phyloP scores from a whole-genome alignment of 371 early-diverging fungal genomes.

The Rhizopus sp. region DNA sequence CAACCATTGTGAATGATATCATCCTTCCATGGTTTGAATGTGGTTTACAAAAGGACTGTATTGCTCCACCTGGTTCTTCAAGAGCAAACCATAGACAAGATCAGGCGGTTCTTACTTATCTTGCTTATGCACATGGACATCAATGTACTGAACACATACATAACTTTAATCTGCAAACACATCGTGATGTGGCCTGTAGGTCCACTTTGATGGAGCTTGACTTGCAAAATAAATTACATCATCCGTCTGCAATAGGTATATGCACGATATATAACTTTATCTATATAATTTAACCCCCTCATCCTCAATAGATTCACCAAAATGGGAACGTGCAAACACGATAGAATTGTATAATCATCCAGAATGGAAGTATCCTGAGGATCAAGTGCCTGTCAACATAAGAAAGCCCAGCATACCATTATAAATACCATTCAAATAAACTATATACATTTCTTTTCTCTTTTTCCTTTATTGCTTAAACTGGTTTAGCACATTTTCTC shows the following conservation, averaged over 20 bases:
- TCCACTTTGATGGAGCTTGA: conserved; percentile 32
- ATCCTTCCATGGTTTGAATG: conserved; percentile 62
- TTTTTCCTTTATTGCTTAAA: not conserved
- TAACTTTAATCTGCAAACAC: conserved; percentile 38
- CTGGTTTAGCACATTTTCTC: conserved; percentile 94
- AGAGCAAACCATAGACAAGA: conserved; percentile 68
- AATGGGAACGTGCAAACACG: conserved; percentile 43
- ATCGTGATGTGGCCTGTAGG: conserved; percentile 40
- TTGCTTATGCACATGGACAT: conserved; percentile 48
- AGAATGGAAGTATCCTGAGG: conserved; percentile 51
- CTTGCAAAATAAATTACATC: conserved; percentile 29
- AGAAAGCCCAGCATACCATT: conserved; percentile 8
- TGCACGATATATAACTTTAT: conserved; percentile 2
- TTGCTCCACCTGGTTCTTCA: conserved; percentile 65
- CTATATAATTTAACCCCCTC: not conserved
- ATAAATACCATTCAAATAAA: not conserved
- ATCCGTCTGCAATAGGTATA: conserved; percentile 44
- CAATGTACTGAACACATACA: conserved; percentile 31
- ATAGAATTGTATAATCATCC: conserved; percentile 44
- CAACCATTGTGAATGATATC: conserved; percentile 45
- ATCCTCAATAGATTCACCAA: conserved; percentile 29
- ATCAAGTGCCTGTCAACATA: conserved; percentile 38
- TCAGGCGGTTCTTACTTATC: conserved; percentile 62
- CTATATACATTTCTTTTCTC: not conserved
- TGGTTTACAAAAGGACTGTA: conserved; percentile 56